Base-by-base conservation (phyloP, 306 rosid genomes). In the Prunus salicina region DNA sequence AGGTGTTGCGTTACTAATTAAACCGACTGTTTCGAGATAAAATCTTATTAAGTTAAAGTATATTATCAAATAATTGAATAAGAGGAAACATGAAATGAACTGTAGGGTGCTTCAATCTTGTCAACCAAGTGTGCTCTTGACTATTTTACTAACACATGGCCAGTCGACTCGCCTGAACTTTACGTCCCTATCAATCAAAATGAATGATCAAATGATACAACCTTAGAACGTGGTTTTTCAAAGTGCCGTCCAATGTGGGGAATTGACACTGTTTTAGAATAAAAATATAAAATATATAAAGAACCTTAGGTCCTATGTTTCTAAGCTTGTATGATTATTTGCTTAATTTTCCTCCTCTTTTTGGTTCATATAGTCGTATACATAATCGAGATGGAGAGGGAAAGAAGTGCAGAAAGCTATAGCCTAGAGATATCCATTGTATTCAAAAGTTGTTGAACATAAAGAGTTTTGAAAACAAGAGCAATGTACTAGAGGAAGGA, bases 401-500 rank as follows among this genome's bases (percentile, higher is more conserved):
- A 34, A 53, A 41, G 41, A 45, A 13, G 2, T 38, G 65, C 49
- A 27, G 27, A 57, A 47, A 69, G 46, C 47, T 27, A 53, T 6
- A 38, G 22, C 53, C 43, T 6, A 38, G 32, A 22, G 18, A 5
- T 20, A 15, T 51, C 50, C 43, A n/a, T 9, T 32, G 19, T 38
- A 66, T 79, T 71, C 81, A 62, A 76, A 28, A 62, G 84, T 79
- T 18, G 81, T 71, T 76, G 72, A 72, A 16, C 84, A 68, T 38
- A 58, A 79, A 55, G 75, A 67, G 20, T 12, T 61, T 47, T 22
- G 67, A 19, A 47, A 67, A 69, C 38, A 20, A 71, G 10, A 30
- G 34, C 73, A 43, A 53, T 69, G 41, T 13, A 12, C 28, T 30
- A n/a, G 14, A 61, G 60, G 64, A 46, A 46, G 50, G 24, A 14